Percentiles rank a stretch among this genome's conserved stretches.
phyloP scores from a whole-genome alignment of 257 asterid species.

The Hygrophila difformis region DNA sequence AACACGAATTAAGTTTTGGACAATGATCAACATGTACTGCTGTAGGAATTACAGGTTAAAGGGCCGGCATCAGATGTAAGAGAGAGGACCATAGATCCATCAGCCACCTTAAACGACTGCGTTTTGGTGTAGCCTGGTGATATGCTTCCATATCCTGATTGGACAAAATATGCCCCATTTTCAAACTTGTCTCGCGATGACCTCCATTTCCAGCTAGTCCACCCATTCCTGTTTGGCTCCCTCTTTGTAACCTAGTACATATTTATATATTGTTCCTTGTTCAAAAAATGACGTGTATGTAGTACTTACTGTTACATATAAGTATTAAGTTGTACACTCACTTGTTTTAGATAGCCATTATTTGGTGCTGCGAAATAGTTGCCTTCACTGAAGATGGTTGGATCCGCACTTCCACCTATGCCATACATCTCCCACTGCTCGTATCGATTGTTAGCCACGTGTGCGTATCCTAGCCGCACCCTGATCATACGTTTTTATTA shows the following conservation, averaged over 20 bases:
- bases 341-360: conserved; percentile 7
- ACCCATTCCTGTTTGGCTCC: conserved; percentile 34
- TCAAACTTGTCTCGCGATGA: conserved; percentile 54
- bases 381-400: conserved; percentile 57
- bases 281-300: neutral
- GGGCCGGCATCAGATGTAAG: conserved; percentile 65
- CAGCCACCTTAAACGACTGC: conserved; percentile 55
- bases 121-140: conserved; percentile 38
- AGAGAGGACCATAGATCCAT: conserved; percentile 58
- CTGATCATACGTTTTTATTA: too few species aligned
- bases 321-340: neutral
- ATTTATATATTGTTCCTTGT: neutral
- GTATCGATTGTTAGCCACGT: conserved; percentile 76
- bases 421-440: conserved; percentile 59
- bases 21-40: too few species aligned
- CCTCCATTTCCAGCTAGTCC: conserved; percentile 82
- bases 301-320: too few species aligned
- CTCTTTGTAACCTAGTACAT: conserved; percentile 43
- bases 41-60: conserved; percentile 28
- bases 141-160: conserved; percentile 58
- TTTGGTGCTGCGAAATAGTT: conserved; percentile 48
- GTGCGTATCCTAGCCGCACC: conserved; percentile 60
- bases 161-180: conserved; percentile 73
- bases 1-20: too few species aligned
- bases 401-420: conserved; percentile 58